These are phyloP conservation scores for Bombardia bombarda DNA, from an alignment of 495 filamentous ascomycete species.

Conservation along the genomic window DNA sequence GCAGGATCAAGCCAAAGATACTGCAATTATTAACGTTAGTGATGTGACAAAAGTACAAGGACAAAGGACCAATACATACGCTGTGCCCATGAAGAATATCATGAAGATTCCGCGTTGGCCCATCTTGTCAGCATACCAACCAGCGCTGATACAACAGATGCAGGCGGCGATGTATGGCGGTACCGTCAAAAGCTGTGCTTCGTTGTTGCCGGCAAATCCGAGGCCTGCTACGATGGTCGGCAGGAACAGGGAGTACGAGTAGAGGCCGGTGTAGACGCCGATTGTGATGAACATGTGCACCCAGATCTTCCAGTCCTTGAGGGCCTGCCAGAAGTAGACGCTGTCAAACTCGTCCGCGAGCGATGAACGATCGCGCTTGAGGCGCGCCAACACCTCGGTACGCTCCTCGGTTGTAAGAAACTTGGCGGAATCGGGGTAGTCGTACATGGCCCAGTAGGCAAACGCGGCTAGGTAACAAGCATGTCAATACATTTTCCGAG, in stretches of 20 bases:
- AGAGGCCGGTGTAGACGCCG: slow-evolving; percentile 48
- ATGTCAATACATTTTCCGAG: neutral
- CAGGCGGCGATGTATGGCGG: slow-evolving; percentile 50
- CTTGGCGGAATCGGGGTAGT: slow-evolving; percentile 70
- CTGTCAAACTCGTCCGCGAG: slow-evolving; percentile 72
- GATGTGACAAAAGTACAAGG: neutral
- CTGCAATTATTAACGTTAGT: slow-evolving; percentile 5
- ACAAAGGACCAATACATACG: slow-evolving; percentile 14
- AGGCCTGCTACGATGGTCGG: slow-evolving; percentile 56
- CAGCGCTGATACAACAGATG: slow-evolving; percentile 41
- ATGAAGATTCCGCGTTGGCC: slow-evolving; percentile 49
- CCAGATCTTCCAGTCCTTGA: slow-evolving; percentile 79
- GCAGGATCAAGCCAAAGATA: slow-evolving; percentile 58
- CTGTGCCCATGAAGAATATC: slow-evolving; percentile 40
- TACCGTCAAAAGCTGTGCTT: slow-evolving; percentile 54
- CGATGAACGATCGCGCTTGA: slow-evolving; percentile 63
- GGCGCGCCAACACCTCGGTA: slow-evolving; percentile 54
- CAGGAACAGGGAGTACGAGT: slow-evolving; percentile 61
- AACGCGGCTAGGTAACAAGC: slow-evolving; percentile 36
- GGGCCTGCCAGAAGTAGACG: slow-evolving; percentile 59
- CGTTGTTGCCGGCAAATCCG: slow-evolving; percentile 37
- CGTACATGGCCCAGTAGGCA: slow-evolving; percentile 65
- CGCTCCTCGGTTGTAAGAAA: slow-evolving; percentile 63
- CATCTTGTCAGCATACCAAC: slow-evolving; percentile 45
- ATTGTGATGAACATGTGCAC: slow-evolving; percentile 44